Percentiles rank a stretch among this genome's conserved stretches.
phyloP scores from a whole-genome alignment of 768 basidiomycete species.

The Suillus tomentosus region DNA sequence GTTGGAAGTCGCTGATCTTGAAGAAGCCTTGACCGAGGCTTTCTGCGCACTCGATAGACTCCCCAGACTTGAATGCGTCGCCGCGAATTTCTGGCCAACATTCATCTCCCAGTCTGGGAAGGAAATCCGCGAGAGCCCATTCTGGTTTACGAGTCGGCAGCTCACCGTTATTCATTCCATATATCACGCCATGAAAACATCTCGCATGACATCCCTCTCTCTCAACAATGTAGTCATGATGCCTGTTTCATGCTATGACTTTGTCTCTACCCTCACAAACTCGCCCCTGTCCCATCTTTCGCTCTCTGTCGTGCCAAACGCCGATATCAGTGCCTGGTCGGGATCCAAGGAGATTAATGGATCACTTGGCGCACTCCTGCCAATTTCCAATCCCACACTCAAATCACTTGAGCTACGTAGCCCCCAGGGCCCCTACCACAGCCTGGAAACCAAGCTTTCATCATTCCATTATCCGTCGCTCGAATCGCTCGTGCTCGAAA shows the following conservation, averaged over 20 bases:
- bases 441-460: slow-evolving; percentile 23
- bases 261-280: slow-evolving; percentile 26
- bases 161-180: slow-evolving; percentile 26
- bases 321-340: slow-evolving; percentile 32
- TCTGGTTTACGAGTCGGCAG: slow-evolving; percentile 35
- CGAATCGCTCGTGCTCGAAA: slow-evolving; percentile 30
- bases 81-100: slow-evolving; percentile 34
- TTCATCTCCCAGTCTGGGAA: slow-evolving; percentile 26
- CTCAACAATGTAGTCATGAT: slow-evolving; percentile 29
- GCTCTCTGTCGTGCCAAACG: slow-evolving; percentile 33
- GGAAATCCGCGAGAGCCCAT: slow-evolving; percentile 31
- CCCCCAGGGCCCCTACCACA: slow-evolving; percentile 33
- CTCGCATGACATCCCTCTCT: slow-evolving; percentile 22
- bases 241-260: slow-evolving; percentile 29
- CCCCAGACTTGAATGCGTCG: slow-evolving; percentile 23
- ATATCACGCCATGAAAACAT: slow-evolving; percentile 25
- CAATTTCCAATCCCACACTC: slow-evolving; percentile 21
- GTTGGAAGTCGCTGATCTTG: slow-evolving; percentile 34
- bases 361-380: slow-evolving; percentile 28
- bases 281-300: slow-evolving; percentile 33
- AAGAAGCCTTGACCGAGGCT: slow-evolving; percentile 30
- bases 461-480: slow-evolving; percentile 28
- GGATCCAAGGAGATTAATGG: slow-evolving; percentile 33
- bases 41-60: slow-evolving; percentile 25
- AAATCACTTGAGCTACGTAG: slow-evolving; percentile 29